A percentile compares a stretch with the other conserved stretches of the same genome.
phyloP scores from a whole-genome alignment of 257 asterid genomes.

The Gentiana straminea region DNA sequence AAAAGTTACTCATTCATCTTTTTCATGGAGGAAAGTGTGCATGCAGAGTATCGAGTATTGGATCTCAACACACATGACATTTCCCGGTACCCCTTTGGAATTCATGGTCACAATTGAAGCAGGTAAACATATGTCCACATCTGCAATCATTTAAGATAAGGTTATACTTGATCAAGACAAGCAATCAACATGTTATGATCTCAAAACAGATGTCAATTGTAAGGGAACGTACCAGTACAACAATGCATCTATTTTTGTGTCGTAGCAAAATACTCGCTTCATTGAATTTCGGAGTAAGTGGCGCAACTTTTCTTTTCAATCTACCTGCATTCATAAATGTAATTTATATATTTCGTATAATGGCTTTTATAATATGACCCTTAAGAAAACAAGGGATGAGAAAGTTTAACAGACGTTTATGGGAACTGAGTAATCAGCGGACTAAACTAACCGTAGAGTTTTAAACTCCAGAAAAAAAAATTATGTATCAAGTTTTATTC shows the following conservation, averaged over 20 bases:
- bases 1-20: no score
- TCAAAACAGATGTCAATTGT: background rate
- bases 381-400: no score
- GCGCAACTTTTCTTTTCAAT: slow-evolving; percentile 23
- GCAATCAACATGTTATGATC: background rate
- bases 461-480: no score
- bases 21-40: slow-evolving; percentile 26
- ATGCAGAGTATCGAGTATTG: slow-evolving; percentile 61
- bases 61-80: slow-evolving; percentile 73
- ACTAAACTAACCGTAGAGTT: no score
- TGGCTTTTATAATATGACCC: background rate
- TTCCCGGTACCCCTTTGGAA: slow-evolving; percentile 55
- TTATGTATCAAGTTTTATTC: no score
- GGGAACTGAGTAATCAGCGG: no score
- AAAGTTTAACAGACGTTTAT: no score
- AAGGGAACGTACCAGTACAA: slow-evolving; percentile 53
- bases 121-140: slow-evolving; percentile 96
- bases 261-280: slow-evolving; percentile 49
- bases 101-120: slow-evolving; percentile 67
- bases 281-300: slow-evolving; percentile 13
- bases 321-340: slow-evolving; percentile 24
- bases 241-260: slow-evolving; percentile 55
- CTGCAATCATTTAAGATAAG: slow-evolving; percentile 18
- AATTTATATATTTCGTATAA: background rate
- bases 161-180: background rate